A percentile compares a stretch with the other conserved stretches of the same genome.
Evolutionary conservation across 176 grass and related monocot species (phyloP).

Genomic region (Oropetium thomaeum): DNA sequence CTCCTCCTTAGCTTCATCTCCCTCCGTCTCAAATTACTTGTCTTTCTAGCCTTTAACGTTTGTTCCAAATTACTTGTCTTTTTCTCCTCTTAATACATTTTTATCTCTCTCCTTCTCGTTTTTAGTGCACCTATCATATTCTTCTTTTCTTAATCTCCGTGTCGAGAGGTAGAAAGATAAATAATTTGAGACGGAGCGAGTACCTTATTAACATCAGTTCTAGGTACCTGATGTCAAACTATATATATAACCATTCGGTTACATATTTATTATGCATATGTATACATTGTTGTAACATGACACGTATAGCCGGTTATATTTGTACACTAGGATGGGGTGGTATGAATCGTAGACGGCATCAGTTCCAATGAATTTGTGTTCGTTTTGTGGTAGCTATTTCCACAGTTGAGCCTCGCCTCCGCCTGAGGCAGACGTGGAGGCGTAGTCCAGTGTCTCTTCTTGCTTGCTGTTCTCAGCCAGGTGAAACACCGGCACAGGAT

Average conservation of each 20-base stretch:
- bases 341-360: slow-evolving; percentile 27
- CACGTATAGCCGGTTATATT: slow-evolving; percentile 40
- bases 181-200: too few relatives aligned
- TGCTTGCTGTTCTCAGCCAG: slow-evolving; percentile 32
- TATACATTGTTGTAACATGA: slow-evolving; percentile 12
- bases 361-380: slow-evolving; percentile 18
- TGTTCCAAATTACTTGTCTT: too few relatives aligned
- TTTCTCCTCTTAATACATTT: too few relatives aligned
- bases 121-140: too few relatives aligned
- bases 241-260: slow-evolving; percentile 56
- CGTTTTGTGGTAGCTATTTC: slow-evolving; percentile 43
- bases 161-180: too few relatives aligned
- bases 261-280: slow-evolving; percentile 39
- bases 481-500: slow-evolving; percentile 30
- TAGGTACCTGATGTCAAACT: slow-evolving; percentile 38
- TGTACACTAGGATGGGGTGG: slow-evolving; percentile 44
- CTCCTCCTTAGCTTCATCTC: slow-evolving; percentile 51
- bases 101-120: too few relatives aligned
- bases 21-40: too few relatives aligned
- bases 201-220: slow-evolving; percentile 52
- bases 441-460: slow-evolving; percentile 46
- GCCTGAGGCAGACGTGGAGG: slow-evolving; percentile 57
- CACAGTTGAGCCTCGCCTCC: slow-evolving; percentile 41
- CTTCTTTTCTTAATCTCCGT: too few relatives aligned
- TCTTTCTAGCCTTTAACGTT: too few relatives aligned